A percentile compares a stretch with the other conserved stretches of the same genome.
These are phyloP conservation scores for Yarrowia sp. DNA, from an alignment of 805 yeast genomes.

Conservation along the genomic window DNA sequence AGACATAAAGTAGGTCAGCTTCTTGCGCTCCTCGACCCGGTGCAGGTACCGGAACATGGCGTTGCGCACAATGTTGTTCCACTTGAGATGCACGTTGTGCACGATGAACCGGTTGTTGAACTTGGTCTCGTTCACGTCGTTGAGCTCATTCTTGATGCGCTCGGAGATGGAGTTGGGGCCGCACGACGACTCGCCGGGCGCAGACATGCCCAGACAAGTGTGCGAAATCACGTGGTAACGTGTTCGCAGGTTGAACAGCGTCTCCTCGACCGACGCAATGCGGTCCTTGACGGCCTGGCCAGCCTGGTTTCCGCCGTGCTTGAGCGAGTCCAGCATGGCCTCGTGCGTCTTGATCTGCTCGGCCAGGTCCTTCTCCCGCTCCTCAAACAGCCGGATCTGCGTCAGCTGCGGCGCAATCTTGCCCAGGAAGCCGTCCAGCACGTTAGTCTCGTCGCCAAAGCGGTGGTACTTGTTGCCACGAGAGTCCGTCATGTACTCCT, in stretches of 20 bases:
- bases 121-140: constrained; percentile 24
- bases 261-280: constrained; percentile 28
- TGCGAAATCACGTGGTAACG: constrained; percentile 28
- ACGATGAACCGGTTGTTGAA: constrained; percentile 70
- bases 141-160: constrained; percentile 20
- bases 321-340: constrained; percentile 38
- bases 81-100: constrained; percentile 69
- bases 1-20: constrained; percentile 46
- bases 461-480: constrained; percentile 40
- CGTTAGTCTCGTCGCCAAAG: constrained; percentile 49
- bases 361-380: constrained; percentile 36
- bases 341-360: constrained; percentile 38
- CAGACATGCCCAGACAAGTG: not conserved
- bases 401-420: constrained; percentile 35
- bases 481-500: constrained; percentile 34
- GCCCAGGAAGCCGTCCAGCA: constrained; percentile 61
- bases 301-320: constrained; percentile 29
- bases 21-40: constrained; percentile 47
- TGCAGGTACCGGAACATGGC: constrained; percentile 59
- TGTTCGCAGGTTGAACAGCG: constrained; percentile 29
- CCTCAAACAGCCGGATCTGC: constrained; percentile 35
- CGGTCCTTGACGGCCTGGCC: constrained; percentile 31
- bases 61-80: constrained; percentile 73
- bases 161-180: constrained; percentile 11
- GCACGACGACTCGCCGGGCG: constrained; percentile 22